A percentile compares a stretch with the other conserved stretches of the same genome.
Evolutionary conservation across 73 alveolate genomes (phyloP).

Genomic region (Paramecium sexaurelia): DNA sequence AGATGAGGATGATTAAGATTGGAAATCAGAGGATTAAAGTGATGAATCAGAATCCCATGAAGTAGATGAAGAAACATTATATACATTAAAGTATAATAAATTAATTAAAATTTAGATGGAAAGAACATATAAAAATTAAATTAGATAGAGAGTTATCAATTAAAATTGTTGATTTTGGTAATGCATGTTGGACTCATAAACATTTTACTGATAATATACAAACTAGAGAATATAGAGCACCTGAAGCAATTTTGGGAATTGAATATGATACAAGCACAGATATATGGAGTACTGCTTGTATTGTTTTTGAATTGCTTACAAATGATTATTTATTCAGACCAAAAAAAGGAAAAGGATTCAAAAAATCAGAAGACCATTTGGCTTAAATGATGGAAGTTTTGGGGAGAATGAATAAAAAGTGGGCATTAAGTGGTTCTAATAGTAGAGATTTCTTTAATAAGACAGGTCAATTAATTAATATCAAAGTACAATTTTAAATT

Average conservation of each 20-base stretch:
- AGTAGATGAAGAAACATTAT: constrained; percentile 58
- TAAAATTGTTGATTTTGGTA: constrained; percentile 81
- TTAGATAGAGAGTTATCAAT: constrained; percentile 64
- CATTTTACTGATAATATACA: constrained; percentile 76
- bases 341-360: constrained; percentile 60
- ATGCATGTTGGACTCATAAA: constrained; percentile 79
- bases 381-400: constrained; percentile 78
- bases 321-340: constrained; percentile 85
- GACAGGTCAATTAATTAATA: constrained; percentile 49
- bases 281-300: constrained; percentile 89
- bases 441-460: constrained; percentile 66
- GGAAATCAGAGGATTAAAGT: neutral
- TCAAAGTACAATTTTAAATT: constrained; percentile 21
- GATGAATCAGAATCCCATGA: constrained; percentile 8
- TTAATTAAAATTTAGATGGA: constrained; percentile 49
- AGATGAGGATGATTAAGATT: constrained; percentile 35
- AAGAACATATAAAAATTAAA: constrained; percentile 45
- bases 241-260: constrained; percentile 86
- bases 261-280: constrained; percentile 82
- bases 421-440: constrained; percentile 64
- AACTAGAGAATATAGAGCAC: constrained; percentile 90
- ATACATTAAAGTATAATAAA: constrained; percentile 21
- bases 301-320: constrained; percentile 84
- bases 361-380: constrained; percentile 84
- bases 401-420: constrained; percentile 82